These are phyloP conservation scores for Yamadazyma kanchanaburiensis DNA, from an alignment of 1,139 yeast genomes.

Conservation along the genomic window DNA sequence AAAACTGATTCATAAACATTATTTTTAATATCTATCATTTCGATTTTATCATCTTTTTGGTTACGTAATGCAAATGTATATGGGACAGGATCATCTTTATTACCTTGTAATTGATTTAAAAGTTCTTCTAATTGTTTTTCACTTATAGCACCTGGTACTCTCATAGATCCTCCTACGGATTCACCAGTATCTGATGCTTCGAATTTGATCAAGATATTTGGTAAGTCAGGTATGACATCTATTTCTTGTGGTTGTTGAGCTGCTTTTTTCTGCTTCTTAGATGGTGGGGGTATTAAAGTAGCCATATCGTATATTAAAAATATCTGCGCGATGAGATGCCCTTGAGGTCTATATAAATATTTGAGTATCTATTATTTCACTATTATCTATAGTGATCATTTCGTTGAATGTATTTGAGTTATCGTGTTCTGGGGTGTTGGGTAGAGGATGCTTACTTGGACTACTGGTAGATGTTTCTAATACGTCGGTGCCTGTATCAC, in stretches of 20 bases:
- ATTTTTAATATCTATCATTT: slow-evolving; percentile 68
- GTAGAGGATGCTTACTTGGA: too few species aligned
- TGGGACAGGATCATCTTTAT: slow-evolving; percentile 82
- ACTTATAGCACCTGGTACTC: slow-evolving; percentile 88
- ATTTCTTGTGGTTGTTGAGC: slow-evolving; percentile 82
- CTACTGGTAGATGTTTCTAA: too few species aligned
- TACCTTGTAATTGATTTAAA: slow-evolving; percentile 67
- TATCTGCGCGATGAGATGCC: neutral
- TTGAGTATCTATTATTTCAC: neutral
- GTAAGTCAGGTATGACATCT: slow-evolving; percentile 76
- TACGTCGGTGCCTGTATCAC: too few species aligned
- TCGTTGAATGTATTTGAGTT: too few species aligned
- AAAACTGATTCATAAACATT: slow-evolving; percentile 75
- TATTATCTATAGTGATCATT: slow-evolving; percentile 17
- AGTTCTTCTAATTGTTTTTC: slow-evolving; percentile 87
- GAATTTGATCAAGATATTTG: slow-evolving; percentile 83
- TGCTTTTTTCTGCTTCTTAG: slow-evolving; percentile 80
- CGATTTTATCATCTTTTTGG: slow-evolving; percentile 33
- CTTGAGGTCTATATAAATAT: neutral
- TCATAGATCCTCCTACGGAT: slow-evolving; percentile 73
- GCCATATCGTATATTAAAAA: too few species aligned
- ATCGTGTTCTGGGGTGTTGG: too few species aligned
- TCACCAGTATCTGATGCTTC: slow-evolving; percentile 97
- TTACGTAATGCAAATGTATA: slow-evolving; percentile 73
- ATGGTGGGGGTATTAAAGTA: slow-evolving; percentile 89